Evolutionary conservation across 805 yeast genomes (phyloP).

Genomic region (Komagataella kurtzmanii): DNA sequence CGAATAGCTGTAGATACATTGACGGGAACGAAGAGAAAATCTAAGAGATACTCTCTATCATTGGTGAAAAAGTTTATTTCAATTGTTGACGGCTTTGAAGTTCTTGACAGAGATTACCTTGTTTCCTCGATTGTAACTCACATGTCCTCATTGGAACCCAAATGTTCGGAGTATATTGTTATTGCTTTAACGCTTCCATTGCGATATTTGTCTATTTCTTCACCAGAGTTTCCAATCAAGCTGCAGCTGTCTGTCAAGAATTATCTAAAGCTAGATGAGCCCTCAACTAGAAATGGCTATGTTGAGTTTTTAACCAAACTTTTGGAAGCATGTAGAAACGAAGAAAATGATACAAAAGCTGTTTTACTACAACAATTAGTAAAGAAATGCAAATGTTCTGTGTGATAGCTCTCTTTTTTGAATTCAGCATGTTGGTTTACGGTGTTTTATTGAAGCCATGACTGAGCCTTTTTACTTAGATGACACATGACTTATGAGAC

Average conservation of each 20-base stretch:
- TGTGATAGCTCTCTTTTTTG: neutral
- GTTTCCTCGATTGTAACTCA: slow-evolving; percentile 48
- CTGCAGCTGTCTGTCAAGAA: slow-evolving; percentile 63
- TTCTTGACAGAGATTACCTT: slow-evolving; percentile 56
- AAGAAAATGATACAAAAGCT: neutral
- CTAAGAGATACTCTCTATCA: slow-evolving; percentile 26
- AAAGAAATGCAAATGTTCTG: neutral
- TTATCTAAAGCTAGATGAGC: slow-evolving; percentile 31
- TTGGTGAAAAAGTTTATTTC: slow-evolving; percentile 28
- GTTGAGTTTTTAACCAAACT: neutral
- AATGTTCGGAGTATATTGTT: slow-evolving; percentile 24
- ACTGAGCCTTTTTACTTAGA: no score
- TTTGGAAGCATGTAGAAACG: neutral
- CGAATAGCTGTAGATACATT: slow-evolving; percentile 48
- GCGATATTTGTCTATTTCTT: slow-evolving; percentile 30
- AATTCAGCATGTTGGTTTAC: no score
- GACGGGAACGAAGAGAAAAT: slow-evolving; percentile 13
- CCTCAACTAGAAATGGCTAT: neutral
- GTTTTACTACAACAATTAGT: neutral
- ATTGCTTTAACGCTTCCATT: slow-evolving; percentile 56
- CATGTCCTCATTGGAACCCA: slow-evolving; percentile 28
- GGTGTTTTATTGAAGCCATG: no score
- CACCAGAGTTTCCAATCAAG: slow-evolving; percentile 35
- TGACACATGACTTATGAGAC: no score
- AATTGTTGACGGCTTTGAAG: slow-evolving; percentile 57